phyloP scores from a whole-genome alignment of 345 rosid species.

The Pistacia vera region DNA sequence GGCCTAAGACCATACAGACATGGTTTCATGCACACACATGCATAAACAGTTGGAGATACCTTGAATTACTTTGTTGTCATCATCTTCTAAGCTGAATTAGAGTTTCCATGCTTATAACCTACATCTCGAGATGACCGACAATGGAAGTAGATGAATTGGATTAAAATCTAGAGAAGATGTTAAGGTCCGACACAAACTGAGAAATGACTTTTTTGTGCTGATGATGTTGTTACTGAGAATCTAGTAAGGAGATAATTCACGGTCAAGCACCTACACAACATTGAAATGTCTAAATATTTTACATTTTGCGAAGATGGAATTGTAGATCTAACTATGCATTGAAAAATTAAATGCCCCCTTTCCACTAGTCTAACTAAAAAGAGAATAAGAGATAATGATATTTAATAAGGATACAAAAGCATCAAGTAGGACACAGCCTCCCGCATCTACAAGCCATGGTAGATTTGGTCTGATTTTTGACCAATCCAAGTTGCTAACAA shows the following conservation, averaged over 20 bases:
- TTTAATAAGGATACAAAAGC: constrained; percentile 56
- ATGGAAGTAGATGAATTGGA: constrained; percentile 66
- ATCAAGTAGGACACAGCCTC: constrained; percentile 82
- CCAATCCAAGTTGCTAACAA: constrained; percentile 69
- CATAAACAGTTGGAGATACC: constrained; percentile 5
- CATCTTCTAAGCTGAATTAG: constrained; percentile 27
- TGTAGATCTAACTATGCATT: neutral
- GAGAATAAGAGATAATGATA: neutral
- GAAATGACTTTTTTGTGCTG: neutral
- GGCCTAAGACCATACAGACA: neutral
- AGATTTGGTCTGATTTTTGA: constrained; percentile 62
- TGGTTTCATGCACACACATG: neutral
- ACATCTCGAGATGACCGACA: constrained; percentile 28
- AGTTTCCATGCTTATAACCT: constrained; percentile 22
- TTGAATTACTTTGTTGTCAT: neutral
- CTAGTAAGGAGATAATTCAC: neutral
- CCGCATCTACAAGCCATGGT: constrained; percentile 90
- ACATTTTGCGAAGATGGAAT: neutral
- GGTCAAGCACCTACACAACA: neutral
- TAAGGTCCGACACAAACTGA: constrained; percentile 30
- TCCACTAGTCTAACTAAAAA: neutral
- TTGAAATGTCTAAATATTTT: too few relatives aligned
- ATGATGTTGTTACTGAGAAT: neutral
- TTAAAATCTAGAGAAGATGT: constrained; percentile 57
- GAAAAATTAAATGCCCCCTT: neutral